Percentiles rank a stretch among this genome's conserved stretches.
Evolutionary conservation across 129 eudicot genomes (phyloP).

Genomic region (Flaveria robusta): DNA sequence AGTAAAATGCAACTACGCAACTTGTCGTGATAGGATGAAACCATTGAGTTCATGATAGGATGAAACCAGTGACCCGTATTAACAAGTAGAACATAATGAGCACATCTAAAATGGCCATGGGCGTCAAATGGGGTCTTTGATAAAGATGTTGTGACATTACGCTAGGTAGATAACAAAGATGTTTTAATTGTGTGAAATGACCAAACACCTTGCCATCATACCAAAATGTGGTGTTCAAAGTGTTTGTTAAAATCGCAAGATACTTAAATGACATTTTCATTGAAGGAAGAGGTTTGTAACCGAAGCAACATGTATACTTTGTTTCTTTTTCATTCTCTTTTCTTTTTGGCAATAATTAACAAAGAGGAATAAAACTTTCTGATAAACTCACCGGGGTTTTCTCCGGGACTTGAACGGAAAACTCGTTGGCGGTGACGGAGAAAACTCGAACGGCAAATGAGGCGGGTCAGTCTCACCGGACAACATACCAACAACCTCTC

Average conservation of each 20-base stretch:
- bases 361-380: slow-evolving; percentile 28
- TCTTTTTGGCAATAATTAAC: slow-evolving; percentile 29
- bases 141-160: too few relatives aligned
- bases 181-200: not conserved
- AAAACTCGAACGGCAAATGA: slow-evolving; percentile 86
- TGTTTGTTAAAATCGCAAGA: not conserved
- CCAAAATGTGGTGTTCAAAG: slow-evolving; percentile 11
- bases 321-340: slow-evolving; percentile 27
- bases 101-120: too few relatives aligned
- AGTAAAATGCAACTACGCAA: too few relatives aligned
- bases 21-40: too few relatives aligned
- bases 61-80: too few relatives aligned
- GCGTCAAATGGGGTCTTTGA: too few relatives aligned
- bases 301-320: slow-evolving; percentile 40
- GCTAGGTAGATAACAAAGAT: too few relatives aligned
- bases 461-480: slow-evolving; percentile 86
- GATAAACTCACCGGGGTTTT: slow-evolving; percentile 63
- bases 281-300: slow-evolving; percentile 32
- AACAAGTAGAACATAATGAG: too few relatives aligned
- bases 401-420: slow-evolving; percentile 80
- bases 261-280: slow-evolving; percentile 24
- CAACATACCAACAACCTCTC: slow-evolving; percentile 82
- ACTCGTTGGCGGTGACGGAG: slow-evolving; percentile 94
- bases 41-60: too few relatives aligned
- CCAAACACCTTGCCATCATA: not conserved